Percentiles rank a stretch among this genome's conserved stretches.
Evolutionary conservation across 208 protist species (phyloP).

Genomic region (Trypanosoma lewisi): DNA sequence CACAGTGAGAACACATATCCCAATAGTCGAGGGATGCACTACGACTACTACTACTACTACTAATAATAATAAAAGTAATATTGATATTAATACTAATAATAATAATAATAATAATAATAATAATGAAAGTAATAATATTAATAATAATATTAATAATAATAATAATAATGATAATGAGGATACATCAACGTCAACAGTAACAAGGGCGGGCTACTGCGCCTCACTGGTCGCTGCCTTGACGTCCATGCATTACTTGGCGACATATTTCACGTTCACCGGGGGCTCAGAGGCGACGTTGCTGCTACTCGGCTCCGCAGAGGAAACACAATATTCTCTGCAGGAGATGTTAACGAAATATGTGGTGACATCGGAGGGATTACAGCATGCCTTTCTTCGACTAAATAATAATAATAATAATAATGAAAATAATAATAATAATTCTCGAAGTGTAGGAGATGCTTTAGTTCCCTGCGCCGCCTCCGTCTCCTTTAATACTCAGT

Average conservation of each 20-base stretch:
- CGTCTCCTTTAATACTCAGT: background rate
- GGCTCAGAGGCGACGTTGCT: conserved; percentile 10
- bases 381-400: conserved; percentile 33
- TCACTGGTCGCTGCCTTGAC: conserved; percentile 10
- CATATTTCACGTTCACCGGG: conserved; percentile 28
- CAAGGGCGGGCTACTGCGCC: background rate
- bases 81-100: too few species aligned
- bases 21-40: conserved; percentile 1
- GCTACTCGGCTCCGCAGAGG: conserved; percentile 26
- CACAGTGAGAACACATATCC: background rate
- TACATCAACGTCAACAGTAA: too few species aligned
- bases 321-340: conserved; percentile 34
- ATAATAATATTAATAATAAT: too few species aligned
- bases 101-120: too few species aligned
- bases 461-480: background rate
- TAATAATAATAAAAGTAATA: too few species aligned
- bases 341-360: conserved; percentile 27
- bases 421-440: too few species aligned
- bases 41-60: too few species aligned
- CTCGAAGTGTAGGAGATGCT: background rate
- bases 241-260: conserved; percentile 49
- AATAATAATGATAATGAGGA: too few species aligned
- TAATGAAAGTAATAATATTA: too few species aligned
- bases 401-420: background rate
- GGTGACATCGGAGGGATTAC: conserved; percentile 22